phyloP scores from a whole-genome alignment of 495 filamentous ascomycete genomes.

The Penicillium canescens region DNA sequence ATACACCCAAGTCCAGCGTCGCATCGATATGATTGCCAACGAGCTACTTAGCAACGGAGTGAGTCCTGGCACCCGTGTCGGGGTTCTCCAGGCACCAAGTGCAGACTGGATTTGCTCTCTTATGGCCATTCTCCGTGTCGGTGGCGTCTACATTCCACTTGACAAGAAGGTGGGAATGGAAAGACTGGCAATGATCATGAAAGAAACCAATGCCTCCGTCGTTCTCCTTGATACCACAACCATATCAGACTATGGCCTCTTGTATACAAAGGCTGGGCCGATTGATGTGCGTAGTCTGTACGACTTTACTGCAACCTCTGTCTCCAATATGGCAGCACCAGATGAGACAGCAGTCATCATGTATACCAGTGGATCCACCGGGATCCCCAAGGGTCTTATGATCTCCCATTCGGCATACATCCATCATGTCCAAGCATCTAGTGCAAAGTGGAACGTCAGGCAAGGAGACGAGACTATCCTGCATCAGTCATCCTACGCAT shows the following conservation, averaged over 20 bases:
- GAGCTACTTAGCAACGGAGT: conserved; percentile 6
- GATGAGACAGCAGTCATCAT: conserved; percentile 35
- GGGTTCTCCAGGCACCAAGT: conserved; percentile 24
- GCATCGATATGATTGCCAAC: conserved; percentile 13
- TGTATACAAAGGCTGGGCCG: not conserved
- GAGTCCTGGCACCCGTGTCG: not conserved
- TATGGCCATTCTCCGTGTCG: conserved; percentile 52
- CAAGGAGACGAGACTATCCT: conserved; percentile 28
- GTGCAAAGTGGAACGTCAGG: conserved; percentile 12
- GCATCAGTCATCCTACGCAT: conserved; percentile 45
- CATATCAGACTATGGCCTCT: not conserved
- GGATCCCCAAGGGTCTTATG: conserved; percentile 38
- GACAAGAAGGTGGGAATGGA: conserved; percentile 40
- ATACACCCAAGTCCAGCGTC: conserved; percentile 10
- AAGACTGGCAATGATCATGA: conserved; percentile 30
- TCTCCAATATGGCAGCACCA: not conserved
- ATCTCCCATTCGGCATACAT: conserved; percentile 29
- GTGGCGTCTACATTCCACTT: conserved; percentile 53
- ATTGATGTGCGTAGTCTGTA: conserved; percentile 15
- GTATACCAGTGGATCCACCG: conserved; percentile 44
- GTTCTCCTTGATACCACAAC: conserved; percentile 15
- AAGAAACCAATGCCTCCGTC: conserved; percentile 20
- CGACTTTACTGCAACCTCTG: not conserved
- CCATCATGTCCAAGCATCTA: conserved; percentile 30
- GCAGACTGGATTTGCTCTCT: conserved; percentile 50